A percentile compares a stretch with the other conserved stretches of the same genome.
Evolutionary conservation across 2,329 filamentous ascomycete genomes (phyloP).

Genomic region (Chaetomiaceae sp.): DNA sequence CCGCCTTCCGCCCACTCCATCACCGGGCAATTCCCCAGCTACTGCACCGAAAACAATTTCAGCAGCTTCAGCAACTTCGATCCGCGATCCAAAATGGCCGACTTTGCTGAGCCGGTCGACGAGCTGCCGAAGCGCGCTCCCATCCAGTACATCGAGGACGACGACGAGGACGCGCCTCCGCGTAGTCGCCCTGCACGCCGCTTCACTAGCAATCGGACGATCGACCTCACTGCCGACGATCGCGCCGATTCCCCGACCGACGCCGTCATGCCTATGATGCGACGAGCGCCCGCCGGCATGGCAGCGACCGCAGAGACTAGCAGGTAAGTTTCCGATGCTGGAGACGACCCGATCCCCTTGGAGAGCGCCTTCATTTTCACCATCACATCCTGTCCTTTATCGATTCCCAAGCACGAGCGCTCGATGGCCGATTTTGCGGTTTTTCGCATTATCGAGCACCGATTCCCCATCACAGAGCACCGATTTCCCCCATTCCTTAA

Average conservation of each 20-base stretch:
- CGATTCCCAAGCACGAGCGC: too few species aligned
- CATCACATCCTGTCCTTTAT: neutral
- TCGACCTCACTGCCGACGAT: conserved; percentile 3
- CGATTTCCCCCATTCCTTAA: neutral
- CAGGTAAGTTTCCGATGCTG: conserved; percentile 13
- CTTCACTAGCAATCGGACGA: neutral
- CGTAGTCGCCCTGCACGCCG: neutral
- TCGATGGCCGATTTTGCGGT: too few species aligned
- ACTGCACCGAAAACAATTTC: too few species aligned
- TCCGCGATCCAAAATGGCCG: neutral
- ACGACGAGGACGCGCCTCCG: neutral
- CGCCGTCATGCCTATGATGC: conserved; percentile 28
- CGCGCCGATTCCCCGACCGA: conserved; percentile 30
- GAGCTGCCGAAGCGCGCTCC: neutral
- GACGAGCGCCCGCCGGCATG: conserved; percentile 19
- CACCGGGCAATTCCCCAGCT: neutral
- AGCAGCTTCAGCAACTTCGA: neutral
- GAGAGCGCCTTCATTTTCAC: neutral
- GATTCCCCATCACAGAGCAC: neutral
- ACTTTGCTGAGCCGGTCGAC: neutral
- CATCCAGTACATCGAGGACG: neutral
- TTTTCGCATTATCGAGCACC: too few species aligned
- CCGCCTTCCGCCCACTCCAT: neutral
- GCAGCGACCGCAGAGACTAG: neutral
- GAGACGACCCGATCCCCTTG: too few species aligned